Evolutionary conservation across 225 moss, liverwort and hornwort genomes (phyloP).

Genomic region (Marchantia paleacea): DNA sequence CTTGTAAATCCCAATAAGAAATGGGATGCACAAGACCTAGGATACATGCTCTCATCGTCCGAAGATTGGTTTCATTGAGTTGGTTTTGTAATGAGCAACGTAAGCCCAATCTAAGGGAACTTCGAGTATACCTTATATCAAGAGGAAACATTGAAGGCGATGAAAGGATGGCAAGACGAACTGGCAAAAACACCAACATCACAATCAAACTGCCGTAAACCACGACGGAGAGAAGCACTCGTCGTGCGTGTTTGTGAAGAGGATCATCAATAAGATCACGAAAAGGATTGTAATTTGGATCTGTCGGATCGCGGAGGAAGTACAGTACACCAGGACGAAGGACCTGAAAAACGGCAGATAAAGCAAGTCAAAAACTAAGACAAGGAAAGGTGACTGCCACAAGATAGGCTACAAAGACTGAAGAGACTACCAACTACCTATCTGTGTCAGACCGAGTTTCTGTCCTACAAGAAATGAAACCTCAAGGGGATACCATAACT

Average conservation of each 20-base stretch:
- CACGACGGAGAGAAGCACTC: slow-evolving; percentile 87
- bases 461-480: too few species aligned
- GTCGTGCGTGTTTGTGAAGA: slow-evolving; percentile 84
- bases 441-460: too few species aligned
- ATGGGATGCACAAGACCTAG: too few species aligned
- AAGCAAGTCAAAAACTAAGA: too few species aligned
- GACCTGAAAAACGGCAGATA: slow-evolving; percentile 48
- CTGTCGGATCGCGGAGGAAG: slow-evolving; percentile 90
- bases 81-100: too few species aligned
- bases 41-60: too few species aligned
- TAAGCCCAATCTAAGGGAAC: neutral
- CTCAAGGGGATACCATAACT: too few species aligned
- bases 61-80: too few species aligned
- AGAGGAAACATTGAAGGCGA: slow-evolving; percentile 93
- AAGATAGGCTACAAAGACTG: too few species aligned
- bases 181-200: slow-evolving; percentile 90
- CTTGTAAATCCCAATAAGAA: too few species aligned
- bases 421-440: too few species aligned
- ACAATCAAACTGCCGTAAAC: slow-evolving; percentile 97
- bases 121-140: slow-evolving; percentile 62
- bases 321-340: slow-evolving; percentile 91
- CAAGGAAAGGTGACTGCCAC: too few species aligned
- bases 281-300: slow-evolving; percentile 98
- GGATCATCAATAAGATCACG: slow-evolving; percentile 97
- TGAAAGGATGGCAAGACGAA: slow-evolving; percentile 68